Evolutionary conservation across 148 eudicot genomes (phyloP).

Genomic region (Dianthus caryophyllus): DNA sequence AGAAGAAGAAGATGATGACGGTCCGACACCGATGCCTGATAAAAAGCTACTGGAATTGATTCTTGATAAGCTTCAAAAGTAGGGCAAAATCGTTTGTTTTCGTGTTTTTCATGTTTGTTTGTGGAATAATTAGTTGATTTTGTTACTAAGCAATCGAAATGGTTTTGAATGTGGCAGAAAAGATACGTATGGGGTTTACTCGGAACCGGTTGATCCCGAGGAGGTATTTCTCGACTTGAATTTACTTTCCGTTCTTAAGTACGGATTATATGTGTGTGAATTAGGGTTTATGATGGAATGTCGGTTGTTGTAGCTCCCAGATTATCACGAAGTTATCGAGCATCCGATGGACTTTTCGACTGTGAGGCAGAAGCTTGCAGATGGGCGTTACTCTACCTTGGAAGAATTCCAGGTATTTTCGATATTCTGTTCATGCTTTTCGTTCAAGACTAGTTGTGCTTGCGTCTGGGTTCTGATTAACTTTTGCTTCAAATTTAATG

Average conservation of each 20-base stretch:
- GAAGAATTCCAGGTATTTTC: slow-evolving; percentile 82
- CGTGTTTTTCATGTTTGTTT: background rate
- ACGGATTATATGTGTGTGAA: background rate
- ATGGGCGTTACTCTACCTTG: slow-evolving; percentile 59
- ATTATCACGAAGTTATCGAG: slow-evolving; percentile 77
- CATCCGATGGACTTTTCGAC: slow-evolving; percentile 96
- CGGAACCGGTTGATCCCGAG: slow-evolving; percentile 97
- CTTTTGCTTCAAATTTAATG: no score
- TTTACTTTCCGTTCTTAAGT: background rate
- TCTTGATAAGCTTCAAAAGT: slow-evolving; percentile 94
- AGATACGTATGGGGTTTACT: slow-evolving; percentile 87
- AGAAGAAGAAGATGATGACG: no score
- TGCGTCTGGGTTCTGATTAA: no score
- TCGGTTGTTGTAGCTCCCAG: slow-evolving; percentile 76
- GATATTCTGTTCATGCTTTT: no score
- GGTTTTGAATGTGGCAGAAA: slow-evolving; percentile 69
- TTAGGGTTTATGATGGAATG: slow-evolving; percentile 15
- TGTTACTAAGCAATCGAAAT: slow-evolving; percentile 6
- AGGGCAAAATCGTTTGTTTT: slow-evolving; percentile 19
- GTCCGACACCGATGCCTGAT: slow-evolving; percentile 55
- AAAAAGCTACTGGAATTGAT: slow-evolving; percentile 74
- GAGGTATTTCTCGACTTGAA: slow-evolving; percentile 46
- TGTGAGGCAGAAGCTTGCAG: slow-evolving; percentile 72
- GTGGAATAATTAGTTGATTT: background rate
- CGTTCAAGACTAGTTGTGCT: no score